Conservation (phyloP, 75 land plant species). For the Pinus albicaulis region DNA sequence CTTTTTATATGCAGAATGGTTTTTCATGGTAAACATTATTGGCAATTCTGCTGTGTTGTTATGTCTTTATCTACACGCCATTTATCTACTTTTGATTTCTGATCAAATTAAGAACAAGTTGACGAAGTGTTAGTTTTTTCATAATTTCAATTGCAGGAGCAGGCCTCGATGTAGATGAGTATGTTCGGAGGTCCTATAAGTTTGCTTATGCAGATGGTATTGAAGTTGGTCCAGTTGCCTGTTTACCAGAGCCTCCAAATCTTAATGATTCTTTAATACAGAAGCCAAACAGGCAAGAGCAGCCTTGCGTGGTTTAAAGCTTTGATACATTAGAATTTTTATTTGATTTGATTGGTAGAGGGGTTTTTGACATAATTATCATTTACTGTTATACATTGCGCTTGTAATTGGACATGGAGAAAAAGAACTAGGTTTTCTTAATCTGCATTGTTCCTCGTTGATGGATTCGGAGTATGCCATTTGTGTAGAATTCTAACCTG, state of each 20-base stretch:
- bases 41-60: background rate
- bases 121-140: background rate
- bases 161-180: slow-evolving; percentile 97
- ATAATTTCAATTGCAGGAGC: slow-evolving; percentile 48
- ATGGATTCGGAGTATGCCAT: background rate
- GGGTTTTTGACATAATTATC: background rate
- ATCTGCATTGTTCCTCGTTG: background rate
- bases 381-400: background rate
- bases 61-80: background rate
- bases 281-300: slow-evolving; percentile 60
- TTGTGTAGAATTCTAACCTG: slow-evolving; percentile 1
- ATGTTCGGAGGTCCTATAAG: slow-evolving; percentile 91
- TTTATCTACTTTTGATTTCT: background rate
- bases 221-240: slow-evolving; percentile 95
- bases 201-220: slow-evolving; percentile 97
- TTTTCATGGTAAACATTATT: slow-evolving; percentile 71
- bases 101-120: background rate
- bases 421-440: background rate
- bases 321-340: background rate
- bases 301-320: background rate
- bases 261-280: slow-evolving; percentile 73
- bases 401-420: background rate
- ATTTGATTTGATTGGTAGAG: background rate
- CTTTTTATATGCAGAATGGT: slow-evolving; percentile 99
- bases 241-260: slow-evolving; percentile 95